phyloP scores from a whole-genome alignment of 176 grass and related monocot species.

The Avena eriantha region DNA sequence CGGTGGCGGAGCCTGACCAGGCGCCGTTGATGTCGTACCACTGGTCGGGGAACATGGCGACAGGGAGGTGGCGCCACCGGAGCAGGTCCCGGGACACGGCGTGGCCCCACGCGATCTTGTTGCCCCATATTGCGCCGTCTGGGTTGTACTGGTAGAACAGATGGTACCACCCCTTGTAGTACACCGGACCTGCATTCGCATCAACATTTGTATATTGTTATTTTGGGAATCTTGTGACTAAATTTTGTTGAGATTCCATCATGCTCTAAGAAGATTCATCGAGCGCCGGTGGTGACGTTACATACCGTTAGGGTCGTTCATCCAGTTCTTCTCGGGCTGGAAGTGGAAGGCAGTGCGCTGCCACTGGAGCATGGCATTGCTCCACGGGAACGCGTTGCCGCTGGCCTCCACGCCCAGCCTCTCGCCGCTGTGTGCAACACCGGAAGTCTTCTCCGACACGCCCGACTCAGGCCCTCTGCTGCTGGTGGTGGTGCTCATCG shows the following conservation, averaged over 20 bases:
- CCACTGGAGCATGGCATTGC: constrained; percentile 86
- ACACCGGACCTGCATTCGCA: constrained; percentile 55
- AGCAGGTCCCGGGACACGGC: constrained; percentile 65
- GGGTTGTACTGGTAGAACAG: constrained; percentile 99
- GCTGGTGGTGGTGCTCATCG: too few species aligned
- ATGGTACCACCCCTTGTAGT: constrained; percentile 90
- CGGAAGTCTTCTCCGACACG: constrained; percentile 85
- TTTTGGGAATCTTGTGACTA: too few species aligned
- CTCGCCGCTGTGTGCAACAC: not conserved
- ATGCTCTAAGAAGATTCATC: too few species aligned
- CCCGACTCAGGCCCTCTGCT: constrained; percentile 55
- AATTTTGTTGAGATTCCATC: too few species aligned
- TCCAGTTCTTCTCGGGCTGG: constrained; percentile 94
- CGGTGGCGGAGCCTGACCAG: constrained; percentile 89
- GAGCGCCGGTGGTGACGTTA: not conserved
- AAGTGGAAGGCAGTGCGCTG: constrained; percentile 92
- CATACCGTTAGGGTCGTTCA: constrained; percentile 71
- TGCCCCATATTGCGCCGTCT: constrained; percentile 72
- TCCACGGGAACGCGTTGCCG: constrained; percentile 64
- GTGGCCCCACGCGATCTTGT: constrained; percentile 88
- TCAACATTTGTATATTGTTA: too few species aligned
- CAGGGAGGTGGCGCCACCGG: constrained; percentile 77
- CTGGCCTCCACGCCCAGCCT: not conserved
- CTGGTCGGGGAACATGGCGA: constrained; percentile 78
- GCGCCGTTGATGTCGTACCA: constrained; percentile 90